A percentile compares a stretch with the other conserved stretches of the same genome.
phyloP scores from a whole-genome alignment of 2,329 filamentous ascomycete species.

The Cytospora paraplurivora region DNA sequence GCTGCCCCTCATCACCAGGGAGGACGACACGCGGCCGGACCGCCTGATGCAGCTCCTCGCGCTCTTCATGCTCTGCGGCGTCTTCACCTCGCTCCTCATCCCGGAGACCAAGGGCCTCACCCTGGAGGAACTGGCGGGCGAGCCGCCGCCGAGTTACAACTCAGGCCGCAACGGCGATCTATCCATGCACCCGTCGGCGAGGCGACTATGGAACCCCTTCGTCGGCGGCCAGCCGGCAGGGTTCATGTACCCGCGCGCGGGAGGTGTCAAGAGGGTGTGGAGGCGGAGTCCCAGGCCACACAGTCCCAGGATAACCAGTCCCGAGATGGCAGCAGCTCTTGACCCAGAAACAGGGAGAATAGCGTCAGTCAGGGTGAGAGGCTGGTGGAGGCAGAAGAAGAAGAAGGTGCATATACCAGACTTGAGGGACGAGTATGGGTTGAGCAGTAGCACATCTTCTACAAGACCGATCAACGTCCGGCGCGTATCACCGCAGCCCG shows the following conservation, averaged over 20 bases:
- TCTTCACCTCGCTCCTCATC: conserved; percentile 69
- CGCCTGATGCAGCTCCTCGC: conserved; percentile 78
- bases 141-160: conserved; percentile 62
- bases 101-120: conserved; percentile 77
- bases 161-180: conserved; percentile 54
- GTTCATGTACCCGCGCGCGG: conserved; percentile 47
- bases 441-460: conserved; percentile 22
- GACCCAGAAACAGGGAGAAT: conserved; percentile 27
- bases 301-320: conserved; percentile 41
- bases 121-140: conserved; percentile 70
- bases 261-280: conserved; percentile 32
- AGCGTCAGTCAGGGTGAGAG: conserved; percentile 29
- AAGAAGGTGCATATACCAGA: conserved; percentile 30
- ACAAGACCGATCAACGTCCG: conserved; percentile 29
- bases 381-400: conserved; percentile 24
- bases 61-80: conserved; percentile 76
- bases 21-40: conserved; percentile 44
- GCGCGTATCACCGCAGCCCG: conserved; percentile 25
- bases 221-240: conserved; percentile 54
- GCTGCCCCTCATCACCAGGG: conserved; percentile 62
- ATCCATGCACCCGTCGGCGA: conserved; percentile 33
- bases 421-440: conserved; percentile 21
- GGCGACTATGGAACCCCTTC: conserved; percentile 49
- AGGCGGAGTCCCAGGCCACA: conserved; percentile 36
- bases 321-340: conserved; percentile 40